phyloP scores from a whole-genome alignment of 2,329 filamentous ascomycete species.

The Aspergillus brunneoviolaceus region DNA sequence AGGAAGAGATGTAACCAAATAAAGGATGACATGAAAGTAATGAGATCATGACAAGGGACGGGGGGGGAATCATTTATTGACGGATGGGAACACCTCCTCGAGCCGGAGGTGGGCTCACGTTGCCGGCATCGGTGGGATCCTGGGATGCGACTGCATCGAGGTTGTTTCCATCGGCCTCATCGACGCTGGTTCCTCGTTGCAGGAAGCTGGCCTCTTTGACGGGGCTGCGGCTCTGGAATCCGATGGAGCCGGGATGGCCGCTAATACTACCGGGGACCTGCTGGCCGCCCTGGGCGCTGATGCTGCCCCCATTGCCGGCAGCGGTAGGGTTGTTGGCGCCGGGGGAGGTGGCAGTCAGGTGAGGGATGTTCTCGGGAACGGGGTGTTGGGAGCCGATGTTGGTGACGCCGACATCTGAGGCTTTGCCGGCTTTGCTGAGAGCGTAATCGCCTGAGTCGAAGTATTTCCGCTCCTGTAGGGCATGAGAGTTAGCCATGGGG shows the following conservation, averaged over 20 bases:
- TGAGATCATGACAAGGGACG: conserved; percentile 2
- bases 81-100: conserved; percentile 64
- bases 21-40: conserved; percentile 11
- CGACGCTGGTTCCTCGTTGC: conserved; percentile 74
- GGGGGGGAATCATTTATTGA: conserved; percentile 44
- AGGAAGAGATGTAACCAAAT: conserved; percentile 9
- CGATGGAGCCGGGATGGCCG: conserved; percentile 39
- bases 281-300: conserved; percentile 37
- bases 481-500: neutral
- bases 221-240: conserved; percentile 68
- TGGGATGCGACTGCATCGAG: conserved; percentile 28
- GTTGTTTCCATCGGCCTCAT: conserved; percentile 37
- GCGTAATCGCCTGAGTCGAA: conserved; percentile 97
- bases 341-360: conserved; percentile 68
- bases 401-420: conserved; percentile 88
- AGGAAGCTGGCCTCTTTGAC: conserved; percentile 89
- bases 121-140: conserved; percentile 40
- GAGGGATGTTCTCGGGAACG: conserved; percentile 90
- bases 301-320: conserved; percentile 31
- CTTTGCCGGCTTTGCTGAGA: conserved; percentile 95
- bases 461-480: conserved; percentile 86
- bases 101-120: conserved; percentile 46
- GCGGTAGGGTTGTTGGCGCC: conserved; percentile 37
- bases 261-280: conserved; percentile 46
- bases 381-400: conserved; percentile 93